Conservation (phyloP, 139 green algal genomes). For the Eudorina sp. region DNA sequence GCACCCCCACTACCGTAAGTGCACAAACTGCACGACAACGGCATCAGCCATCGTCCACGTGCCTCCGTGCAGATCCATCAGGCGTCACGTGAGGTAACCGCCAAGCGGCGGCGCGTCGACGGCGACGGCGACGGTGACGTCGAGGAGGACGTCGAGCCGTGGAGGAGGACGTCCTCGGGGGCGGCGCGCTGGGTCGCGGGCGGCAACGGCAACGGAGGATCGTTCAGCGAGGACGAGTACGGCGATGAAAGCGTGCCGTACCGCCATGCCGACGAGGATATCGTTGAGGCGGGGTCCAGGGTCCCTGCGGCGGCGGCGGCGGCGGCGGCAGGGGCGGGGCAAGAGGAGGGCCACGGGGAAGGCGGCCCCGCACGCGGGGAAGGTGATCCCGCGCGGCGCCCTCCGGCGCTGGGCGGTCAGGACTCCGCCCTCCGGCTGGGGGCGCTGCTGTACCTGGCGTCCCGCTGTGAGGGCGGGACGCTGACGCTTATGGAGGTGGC, state of each 20-base stretch:
- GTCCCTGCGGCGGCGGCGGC: not conserved
- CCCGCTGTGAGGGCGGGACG: not conserved
- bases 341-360: not conserved
- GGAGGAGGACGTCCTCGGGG: no score
- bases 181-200: no score
- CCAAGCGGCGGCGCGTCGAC: not conserved
- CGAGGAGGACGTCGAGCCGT: no score
- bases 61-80: not conserved
- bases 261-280: no score
- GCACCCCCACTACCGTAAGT: no score
- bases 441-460: constrained; percentile 20
- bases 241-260: no score
- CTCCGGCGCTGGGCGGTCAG: not conserved
- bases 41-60: no score
- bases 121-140: not conserved
- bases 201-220: no score
- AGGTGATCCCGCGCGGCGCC: not conserved
- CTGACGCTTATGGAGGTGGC: constrained; percentile 44
- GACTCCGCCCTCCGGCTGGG: constrained; percentile 1
- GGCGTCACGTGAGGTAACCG: not conserved
- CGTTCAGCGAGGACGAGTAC: no score
- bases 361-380: not conserved
- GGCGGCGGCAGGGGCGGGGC: not conserved
- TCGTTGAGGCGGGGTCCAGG: no score
- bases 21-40: no score